Evolutionary conservation across 352 stramenopile genomes (phyloP), one percentile per base, ranked within the genome.

Genomic region (Phytophthora lateralis): DNA sequence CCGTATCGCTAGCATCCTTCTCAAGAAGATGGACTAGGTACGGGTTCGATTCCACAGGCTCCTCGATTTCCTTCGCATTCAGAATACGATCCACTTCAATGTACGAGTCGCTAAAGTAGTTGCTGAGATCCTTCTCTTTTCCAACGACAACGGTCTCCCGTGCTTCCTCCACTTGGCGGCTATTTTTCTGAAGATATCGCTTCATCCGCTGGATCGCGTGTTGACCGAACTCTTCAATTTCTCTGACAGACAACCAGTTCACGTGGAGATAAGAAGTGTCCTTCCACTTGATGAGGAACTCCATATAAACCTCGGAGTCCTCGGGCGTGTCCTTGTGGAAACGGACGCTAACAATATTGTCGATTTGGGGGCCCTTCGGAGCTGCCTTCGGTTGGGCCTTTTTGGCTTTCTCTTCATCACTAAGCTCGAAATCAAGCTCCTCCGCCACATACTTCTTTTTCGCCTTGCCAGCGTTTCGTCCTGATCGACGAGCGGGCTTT

Each of bases 271-370:
- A 99, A 26, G 89, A 98, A 55, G 98, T 78, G 38, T 98, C 92
- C 49, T 97, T 93, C 98, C 98, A 99, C 81, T 99, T 99, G 54
- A 99, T 97, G 26, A 99, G 72, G 60, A 99, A 99, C 71, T 98
- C 79, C 81, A 99, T 98, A 17, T 69, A 70, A 6, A 91, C 75
- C 4, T 93, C 83, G 15, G 70, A 63, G 20, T 84, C 63, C 8
- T 79, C 73, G 4, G 44, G 30, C 12, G 30, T 63, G 7, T 73
- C 67, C 44, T 92, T 93, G 68, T 85, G 75, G 59, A 95, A 95
- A 5, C 85, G 84, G 21, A 95, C 75, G 17, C 89, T 93, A 20
- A 99, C 76, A 58, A 99, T 98, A 41, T 93, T 92, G 69, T 98
- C 90, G 15, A 98, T 97, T 52, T 96, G 91, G 6, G 93, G 83